Percentiles rank a stretch among this genome's conserved stretches.
phyloP scores from a whole-genome alignment of 164 flowering plant genomes.

The Chimonanthus salicifolius region DNA sequence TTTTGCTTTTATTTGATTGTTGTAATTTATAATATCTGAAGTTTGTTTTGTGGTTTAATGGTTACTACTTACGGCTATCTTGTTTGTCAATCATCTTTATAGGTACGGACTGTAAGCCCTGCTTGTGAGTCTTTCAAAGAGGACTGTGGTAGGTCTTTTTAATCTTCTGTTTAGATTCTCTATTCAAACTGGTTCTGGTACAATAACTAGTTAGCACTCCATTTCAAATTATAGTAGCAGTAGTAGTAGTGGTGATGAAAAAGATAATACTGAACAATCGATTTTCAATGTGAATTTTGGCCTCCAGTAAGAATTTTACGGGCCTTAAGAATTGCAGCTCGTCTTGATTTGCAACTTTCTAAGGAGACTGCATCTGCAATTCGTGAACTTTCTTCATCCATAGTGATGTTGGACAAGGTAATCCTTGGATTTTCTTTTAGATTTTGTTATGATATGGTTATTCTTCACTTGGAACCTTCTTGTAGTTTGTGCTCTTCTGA shows the following conservation, averaged over 20 bases:
- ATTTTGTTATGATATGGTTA: background rate
- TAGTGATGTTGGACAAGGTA: conserved; percentile 55
- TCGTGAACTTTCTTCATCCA: conserved; percentile 35
- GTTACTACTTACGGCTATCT: background rate
- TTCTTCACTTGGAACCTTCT: background rate
- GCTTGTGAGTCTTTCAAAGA: conserved; percentile 71
- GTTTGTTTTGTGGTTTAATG: background rate
- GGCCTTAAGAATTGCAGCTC: conserved; percentile 89
- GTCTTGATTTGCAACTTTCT: conserved; percentile 65
- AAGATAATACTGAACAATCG: conserved; percentile 1
- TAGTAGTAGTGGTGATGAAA: background rate
- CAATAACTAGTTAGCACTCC: too few relatives aligned
- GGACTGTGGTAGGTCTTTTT: conserved; percentile 68
- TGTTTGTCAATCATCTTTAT: conserved; percentile 17
- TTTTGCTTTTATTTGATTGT: conserved; percentile 5
- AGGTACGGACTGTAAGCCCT: conserved; percentile 73
- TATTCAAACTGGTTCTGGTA: too few relatives aligned
- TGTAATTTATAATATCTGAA: background rate
- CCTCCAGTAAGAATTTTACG: conserved; percentile 86
- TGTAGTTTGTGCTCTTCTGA: conserved; percentile 3
- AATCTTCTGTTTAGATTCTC: conserved; percentile 5
- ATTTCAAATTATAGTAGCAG: too few relatives aligned
- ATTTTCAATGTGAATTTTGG: conserved; percentile 1
- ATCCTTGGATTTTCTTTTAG: background rate
- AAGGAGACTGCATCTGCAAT: conserved; percentile 70